Evolutionary conservation across 805 yeast species (phyloP).

Genomic region (Candida xiaguanensis): DNA sequence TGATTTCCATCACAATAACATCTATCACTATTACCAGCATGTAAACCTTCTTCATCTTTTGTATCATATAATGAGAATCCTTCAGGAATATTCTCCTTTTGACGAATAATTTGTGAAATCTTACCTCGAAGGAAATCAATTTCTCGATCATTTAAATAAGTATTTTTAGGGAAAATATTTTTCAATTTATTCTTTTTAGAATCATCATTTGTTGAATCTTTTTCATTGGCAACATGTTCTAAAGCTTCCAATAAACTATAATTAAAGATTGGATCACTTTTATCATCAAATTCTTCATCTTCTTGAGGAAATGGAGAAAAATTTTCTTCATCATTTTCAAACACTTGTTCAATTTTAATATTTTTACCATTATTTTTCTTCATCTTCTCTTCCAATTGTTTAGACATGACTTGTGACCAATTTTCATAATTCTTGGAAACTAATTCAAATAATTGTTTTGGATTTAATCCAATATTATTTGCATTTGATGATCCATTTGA

Average conservation of each 20-base stretch:
- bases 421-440: conserved; percentile 34
- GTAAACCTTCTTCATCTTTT: conserved; percentile 37
- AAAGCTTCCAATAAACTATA: conserved; percentile 28
- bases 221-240: conserved; percentile 23
- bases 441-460: conserved; percentile 26
- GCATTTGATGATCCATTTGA: neutral
- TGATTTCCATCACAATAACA: conserved; percentile 10
- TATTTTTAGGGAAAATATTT: conserved; percentile 3
- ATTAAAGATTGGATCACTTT: conserved; percentile 20
- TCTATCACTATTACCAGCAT: conserved; percentile 26
- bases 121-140: conserved; percentile 25
- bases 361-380: neutral
- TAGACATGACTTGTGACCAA: conserved; percentile 33
- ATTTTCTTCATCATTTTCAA: conserved; percentile 14
- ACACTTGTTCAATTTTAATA: neutral
- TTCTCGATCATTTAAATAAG: conserved; percentile 22
- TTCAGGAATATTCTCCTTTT: conserved; percentile 6
- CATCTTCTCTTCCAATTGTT: conserved; percentile 15
- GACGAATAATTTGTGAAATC: conserved; percentile 22
- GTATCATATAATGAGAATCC: conserved; percentile 35
- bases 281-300: conserved; percentile 1
- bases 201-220: neutral
- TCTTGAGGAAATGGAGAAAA: conserved; percentile 29
- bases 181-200: neutral
- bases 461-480: conserved; percentile 14